These are phyloP conservation scores for Fallopia convolvulus DNA, from an alignment of 148 eudicot genomes.

Conservation along the genomic window DNA sequence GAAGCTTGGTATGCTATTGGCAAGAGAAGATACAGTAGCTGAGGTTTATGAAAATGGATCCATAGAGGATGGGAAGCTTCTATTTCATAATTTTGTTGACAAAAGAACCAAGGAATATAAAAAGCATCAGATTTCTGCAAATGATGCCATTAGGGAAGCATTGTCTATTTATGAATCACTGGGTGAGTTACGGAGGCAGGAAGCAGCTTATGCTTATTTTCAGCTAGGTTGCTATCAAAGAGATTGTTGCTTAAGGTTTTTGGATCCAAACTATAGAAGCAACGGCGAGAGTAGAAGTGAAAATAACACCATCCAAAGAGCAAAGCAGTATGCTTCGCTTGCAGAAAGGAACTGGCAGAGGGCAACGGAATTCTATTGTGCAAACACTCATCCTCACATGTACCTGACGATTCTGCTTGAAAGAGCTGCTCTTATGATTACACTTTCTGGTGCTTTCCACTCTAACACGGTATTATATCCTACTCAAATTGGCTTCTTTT, in stretches of 20 bases:
- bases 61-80: slow-evolving; percentile 25
- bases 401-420: slow-evolving; percentile 58
- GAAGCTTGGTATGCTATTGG: slow-evolving; percentile 85
- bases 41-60: slow-evolving; percentile 45
- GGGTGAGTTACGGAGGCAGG: slow-evolving; percentile 83
- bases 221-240: slow-evolving; percentile 87
- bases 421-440: slow-evolving; percentile 47
- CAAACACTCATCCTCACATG: slow-evolving; percentile 66
- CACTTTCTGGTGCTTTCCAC: slow-evolving; percentile 46
- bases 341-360: slow-evolving; percentile 97
- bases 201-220: slow-evolving; percentile 89
- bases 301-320: slow-evolving; percentile 45
- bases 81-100: slow-evolving; percentile 17
- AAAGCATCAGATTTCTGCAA: slow-evolving; percentile 72
- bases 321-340: slow-evolving; percentile 71
- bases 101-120: slow-evolving; percentile 38
- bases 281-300: slow-evolving; percentile 38
- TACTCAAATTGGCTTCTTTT: not conserved
- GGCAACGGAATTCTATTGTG: slow-evolving; percentile 66
- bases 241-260: slow-evolving; percentile 68
- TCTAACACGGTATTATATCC: slow-evolving; percentile 47
- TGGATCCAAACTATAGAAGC: slow-evolving; percentile 39
- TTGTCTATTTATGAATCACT: slow-evolving; percentile 70
- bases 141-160: slow-evolving; percentile 91
- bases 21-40: slow-evolving; percentile 73